These are phyloP conservation scores for Candida orba DNA, from an alignment of 805 yeast genomes.

Conservation along the genomic window DNA sequence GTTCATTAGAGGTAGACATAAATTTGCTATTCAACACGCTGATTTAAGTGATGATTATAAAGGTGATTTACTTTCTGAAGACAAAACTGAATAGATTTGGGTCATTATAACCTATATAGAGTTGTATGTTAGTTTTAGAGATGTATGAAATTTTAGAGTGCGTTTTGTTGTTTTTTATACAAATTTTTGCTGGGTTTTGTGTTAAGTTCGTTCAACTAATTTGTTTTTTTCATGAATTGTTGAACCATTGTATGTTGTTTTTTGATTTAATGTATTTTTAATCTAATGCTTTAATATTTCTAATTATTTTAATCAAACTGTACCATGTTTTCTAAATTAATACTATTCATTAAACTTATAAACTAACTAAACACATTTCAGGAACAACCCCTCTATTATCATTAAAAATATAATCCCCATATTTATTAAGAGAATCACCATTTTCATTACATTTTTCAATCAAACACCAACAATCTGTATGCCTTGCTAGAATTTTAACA, in stretches of 20 bases:
- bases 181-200: too few relatives aligned
- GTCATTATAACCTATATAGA: too few relatives aligned
- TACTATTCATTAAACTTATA: background rate
- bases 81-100: background rate
- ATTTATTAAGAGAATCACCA: constrained; percentile 15
- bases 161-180: too few relatives aligned
- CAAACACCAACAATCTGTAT: constrained; percentile 39
- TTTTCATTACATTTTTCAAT: constrained; percentile 28
- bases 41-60: constrained; percentile 3
- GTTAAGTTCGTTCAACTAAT: too few relatives aligned
- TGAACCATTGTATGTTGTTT: too few relatives aligned
- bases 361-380: constrained; percentile 25
- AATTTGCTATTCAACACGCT: constrained; percentile 23
- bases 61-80: background rate
- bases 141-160: too few relatives aligned
- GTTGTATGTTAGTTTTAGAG: too few relatives aligned
- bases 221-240: too few relatives aligned
- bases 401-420: constrained; percentile 24
- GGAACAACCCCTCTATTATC: constrained; percentile 36
- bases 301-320: too few relatives aligned
- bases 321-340: background rate
- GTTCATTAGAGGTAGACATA: constrained; percentile 34
- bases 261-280: too few relatives aligned
- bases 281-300: too few relatives aligned
- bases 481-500: constrained; percentile 30